phyloP scores from a whole-genome alignment of 169 alveolate species.

The Eimeria acervulina region DNA sequence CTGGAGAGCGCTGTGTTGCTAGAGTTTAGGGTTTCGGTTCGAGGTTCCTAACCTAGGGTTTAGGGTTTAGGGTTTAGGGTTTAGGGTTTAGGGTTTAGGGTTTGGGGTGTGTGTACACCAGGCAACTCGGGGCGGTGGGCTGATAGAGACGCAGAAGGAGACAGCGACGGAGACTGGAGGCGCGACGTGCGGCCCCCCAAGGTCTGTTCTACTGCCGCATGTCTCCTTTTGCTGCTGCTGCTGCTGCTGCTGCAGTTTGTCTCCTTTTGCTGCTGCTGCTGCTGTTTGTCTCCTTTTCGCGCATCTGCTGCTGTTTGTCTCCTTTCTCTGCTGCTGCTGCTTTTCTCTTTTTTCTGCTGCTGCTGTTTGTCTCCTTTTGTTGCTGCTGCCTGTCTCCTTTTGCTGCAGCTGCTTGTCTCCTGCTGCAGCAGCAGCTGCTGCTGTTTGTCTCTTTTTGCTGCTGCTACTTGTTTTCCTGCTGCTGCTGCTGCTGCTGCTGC shows the following conservation, averaged over 20 bases:
- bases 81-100: not conserved
- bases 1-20: too few species aligned
- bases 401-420: too few species aligned
- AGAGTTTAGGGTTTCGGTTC: too few species aligned
- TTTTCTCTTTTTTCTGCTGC: not conserved
- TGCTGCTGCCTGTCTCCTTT: too few species aligned
- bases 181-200: not conserved
- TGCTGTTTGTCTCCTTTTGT: not conserved
- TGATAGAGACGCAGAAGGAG: conserved; percentile 7
- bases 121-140: conserved; percentile 32
- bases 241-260: not conserved
- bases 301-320: conserved; percentile 3
- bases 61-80: too few species aligned
- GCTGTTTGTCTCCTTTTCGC: not conserved
- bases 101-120: conserved; percentile 17
- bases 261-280: not conserved
- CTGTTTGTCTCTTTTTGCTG: too few species aligned
- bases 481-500: too few species aligned
- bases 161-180: conserved; percentile 32
- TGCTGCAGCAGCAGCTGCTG: too few species aligned
- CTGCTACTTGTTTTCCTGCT: too few species aligned
- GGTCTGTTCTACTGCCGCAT: not conserved
- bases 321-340: not conserved
- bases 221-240: not conserved
- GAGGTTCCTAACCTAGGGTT: too few species aligned